Evolutionary conservation across 2,329 filamentous ascomycete genomes (phyloP).

Genomic region (Ceratocystis albifundus): DNA sequence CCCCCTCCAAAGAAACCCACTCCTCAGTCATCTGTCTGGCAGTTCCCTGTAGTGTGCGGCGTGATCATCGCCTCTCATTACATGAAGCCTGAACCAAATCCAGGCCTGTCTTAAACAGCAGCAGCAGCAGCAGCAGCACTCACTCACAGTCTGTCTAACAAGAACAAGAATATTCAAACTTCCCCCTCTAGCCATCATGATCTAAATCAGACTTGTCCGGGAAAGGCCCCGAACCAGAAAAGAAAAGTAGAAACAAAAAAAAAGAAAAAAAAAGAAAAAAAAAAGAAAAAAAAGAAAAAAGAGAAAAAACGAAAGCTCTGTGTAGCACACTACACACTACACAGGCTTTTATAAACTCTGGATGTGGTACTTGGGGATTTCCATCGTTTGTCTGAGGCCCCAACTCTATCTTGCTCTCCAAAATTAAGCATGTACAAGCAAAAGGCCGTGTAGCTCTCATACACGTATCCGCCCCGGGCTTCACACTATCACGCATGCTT

Average conservation of each 20-base stretch:
- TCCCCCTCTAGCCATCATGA: not conserved
- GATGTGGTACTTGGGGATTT: not conserved
- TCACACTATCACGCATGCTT: not conserved
- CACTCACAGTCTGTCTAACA: not conserved
- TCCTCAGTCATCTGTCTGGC: not conserved
- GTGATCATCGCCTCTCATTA: not conserved
- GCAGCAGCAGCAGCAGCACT: not conserved
- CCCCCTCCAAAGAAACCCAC: not conserved
- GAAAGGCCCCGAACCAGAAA: not conserved
- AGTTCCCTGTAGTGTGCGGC: not conserved
- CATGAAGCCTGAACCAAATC: not conserved
- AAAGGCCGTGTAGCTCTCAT: too few species aligned
- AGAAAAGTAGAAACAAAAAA: not conserved
- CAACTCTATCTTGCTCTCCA: not conserved
- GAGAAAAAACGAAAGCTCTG: too few species aligned
- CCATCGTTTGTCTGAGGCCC: not conserved
- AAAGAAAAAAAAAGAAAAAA: too few species aligned
- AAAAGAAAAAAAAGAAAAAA: too few species aligned
- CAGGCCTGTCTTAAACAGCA: not conserved
- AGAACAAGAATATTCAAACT: not conserved
- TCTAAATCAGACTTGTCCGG: not conserved
- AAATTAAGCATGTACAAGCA: too few species aligned
- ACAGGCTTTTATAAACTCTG: not conserved
- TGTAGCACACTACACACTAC: not conserved
- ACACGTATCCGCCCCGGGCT: not conserved